A percentile compares a stretch with the other conserved stretches of the same genome.
Evolutionary conservation across 257 asterid species (phyloP).

Genomic region (Solanum etuberosum): DNA sequence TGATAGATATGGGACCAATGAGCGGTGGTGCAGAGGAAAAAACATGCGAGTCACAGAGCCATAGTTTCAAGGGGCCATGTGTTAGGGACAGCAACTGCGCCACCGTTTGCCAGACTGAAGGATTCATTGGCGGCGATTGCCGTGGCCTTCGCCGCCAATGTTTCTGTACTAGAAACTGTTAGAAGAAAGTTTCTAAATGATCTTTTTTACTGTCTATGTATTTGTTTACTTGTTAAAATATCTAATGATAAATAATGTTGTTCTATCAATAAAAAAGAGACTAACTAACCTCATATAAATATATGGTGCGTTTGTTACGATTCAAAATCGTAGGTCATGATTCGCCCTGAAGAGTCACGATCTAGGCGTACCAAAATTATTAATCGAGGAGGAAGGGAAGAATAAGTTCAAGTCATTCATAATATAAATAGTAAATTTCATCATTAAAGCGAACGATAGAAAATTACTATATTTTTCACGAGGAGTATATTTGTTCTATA

Average conservation of each 20-base stretch:
- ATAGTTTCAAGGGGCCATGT: not conserved
- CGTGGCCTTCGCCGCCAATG: not conserved
- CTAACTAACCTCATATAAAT: not conserved
- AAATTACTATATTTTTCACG: too few species aligned
- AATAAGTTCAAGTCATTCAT: not conserved
- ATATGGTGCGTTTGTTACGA: not conserved
- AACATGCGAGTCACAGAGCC: not conserved
- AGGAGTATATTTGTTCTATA: too few species aligned
- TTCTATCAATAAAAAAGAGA: not conserved
- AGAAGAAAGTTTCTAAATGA: not conserved
- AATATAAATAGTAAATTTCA: not conserved
- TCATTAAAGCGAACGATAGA: too few species aligned
- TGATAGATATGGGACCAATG: not conserved
- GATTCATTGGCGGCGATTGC: not conserved
- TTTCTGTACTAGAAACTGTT: not conserved
- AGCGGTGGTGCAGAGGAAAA: not conserved
- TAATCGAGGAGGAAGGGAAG: not conserved
- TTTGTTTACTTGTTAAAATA: not conserved
- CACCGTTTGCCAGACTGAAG: not conserved
- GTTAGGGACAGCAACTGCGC: not conserved
- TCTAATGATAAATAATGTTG: not conserved
- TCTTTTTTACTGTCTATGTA: not conserved
- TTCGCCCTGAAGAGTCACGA: not conserved
- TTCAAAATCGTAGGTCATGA: not conserved
- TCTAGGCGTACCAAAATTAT: not conserved